Conservation (phyloP, 768 basidiomycete species). For the Collybia mongolica region DNA sequence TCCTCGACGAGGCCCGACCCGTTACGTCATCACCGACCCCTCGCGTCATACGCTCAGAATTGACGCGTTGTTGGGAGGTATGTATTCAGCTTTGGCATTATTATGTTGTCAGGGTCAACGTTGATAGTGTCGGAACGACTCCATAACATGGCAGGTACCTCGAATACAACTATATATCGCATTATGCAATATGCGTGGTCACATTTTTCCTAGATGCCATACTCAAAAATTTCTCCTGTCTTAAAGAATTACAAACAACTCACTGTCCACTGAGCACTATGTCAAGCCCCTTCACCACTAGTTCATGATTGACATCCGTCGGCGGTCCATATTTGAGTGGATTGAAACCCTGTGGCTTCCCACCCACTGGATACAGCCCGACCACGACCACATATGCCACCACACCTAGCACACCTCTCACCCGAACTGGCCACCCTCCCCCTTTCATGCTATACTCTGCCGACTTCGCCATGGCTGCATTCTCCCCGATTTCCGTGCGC, state of each 20-base stretch:
- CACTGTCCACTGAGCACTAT: constrained; percentile 7
- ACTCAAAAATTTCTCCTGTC: too few species aligned
- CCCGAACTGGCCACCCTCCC: constrained; percentile 10
- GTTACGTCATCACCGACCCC: too few species aligned
- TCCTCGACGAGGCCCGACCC: too few species aligned
- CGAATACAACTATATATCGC: too few species aligned
- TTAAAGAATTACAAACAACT: neutral
- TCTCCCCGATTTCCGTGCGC: neutral
- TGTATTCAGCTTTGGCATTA: too few species aligned
- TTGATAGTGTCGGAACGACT: too few species aligned
- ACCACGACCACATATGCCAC: constrained; percentile 6
- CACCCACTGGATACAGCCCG: constrained; percentile 5
- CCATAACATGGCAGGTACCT: too few species aligned
- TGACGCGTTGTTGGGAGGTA: too few species aligned
- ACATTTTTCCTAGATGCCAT: too few species aligned
- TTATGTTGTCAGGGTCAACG: neutral
- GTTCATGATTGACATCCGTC: constrained; percentile 10
- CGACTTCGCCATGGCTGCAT: neutral
- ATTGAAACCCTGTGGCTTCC: constrained; percentile 5
- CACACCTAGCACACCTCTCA: constrained; percentile 8
- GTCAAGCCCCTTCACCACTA: constrained; percentile 11
- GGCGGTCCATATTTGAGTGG: constrained; percentile 13
- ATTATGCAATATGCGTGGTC: too few species aligned
- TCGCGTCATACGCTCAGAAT: too few species aligned
- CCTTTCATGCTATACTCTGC: constrained; percentile 10